Conservation (phyloP, 2,329 filamentous ascomycete species). For the Trichoderma brevicompactum region DNA sequence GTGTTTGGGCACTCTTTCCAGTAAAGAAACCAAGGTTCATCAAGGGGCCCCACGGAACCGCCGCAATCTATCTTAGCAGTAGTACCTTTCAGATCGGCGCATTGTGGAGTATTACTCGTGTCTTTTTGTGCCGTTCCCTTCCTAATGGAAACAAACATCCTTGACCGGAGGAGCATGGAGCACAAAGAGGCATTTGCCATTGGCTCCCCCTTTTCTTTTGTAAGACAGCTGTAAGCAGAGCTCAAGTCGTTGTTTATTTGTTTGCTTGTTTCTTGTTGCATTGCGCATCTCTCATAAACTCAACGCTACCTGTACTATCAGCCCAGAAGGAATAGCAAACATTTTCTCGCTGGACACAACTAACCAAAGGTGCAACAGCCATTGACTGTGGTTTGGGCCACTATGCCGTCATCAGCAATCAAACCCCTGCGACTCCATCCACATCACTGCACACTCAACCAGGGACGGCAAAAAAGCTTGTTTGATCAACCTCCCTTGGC, state of each 20-base stretch:
- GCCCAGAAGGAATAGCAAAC: neutral
- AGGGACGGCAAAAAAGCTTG: conserved; percentile 27
- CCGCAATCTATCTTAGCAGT: too few relatives aligned
- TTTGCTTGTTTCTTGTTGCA: too few relatives aligned
- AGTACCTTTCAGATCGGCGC: neutral
- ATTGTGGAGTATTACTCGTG: neutral
- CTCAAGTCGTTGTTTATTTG: neutral
- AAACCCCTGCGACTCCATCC: neutral
- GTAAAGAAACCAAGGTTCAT: neutral
- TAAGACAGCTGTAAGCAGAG: neutral
- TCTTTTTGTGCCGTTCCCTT: neutral
- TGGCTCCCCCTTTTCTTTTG: neutral
- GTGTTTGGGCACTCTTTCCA: too few relatives aligned
- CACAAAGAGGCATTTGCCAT: neutral
- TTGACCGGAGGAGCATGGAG: neutral
- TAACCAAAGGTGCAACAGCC: neutral
- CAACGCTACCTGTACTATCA: neutral
- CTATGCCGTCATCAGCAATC: conserved; percentile 10
- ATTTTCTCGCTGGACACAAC: neutral
- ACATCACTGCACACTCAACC: neutral
- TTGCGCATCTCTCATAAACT: too few relatives aligned
- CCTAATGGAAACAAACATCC: conserved; percentile 14
- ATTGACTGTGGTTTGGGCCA: neutral
- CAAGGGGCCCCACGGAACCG: neutral
- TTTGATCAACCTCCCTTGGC: conserved; percentile 13